These are phyloP conservation scores for Dioszegia hungarica DNA, from an alignment of 768 basidiomycete species.

Conservation along the genomic window DNA sequence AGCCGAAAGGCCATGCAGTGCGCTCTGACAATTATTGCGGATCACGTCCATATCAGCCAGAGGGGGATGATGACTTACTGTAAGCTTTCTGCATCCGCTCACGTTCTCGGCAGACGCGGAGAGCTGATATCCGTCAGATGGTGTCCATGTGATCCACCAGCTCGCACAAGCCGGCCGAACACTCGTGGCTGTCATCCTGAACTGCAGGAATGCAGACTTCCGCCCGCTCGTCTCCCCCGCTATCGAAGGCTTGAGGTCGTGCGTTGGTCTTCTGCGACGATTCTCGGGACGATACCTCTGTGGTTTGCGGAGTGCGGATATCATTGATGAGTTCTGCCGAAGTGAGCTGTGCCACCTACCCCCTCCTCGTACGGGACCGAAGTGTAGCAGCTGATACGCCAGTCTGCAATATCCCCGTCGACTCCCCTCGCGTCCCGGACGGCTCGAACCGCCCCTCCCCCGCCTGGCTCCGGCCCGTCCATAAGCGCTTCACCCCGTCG, in stretches of 20 bases:
- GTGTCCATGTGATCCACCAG: constrained; percentile 93
- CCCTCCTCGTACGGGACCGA: constrained; percentile 11
- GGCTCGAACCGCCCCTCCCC: constrained; percentile 54
- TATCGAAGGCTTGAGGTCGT: constrained; percentile 78
- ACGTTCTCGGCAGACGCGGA: constrained; percentile 1
- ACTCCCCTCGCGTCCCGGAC: constrained; percentile 57
- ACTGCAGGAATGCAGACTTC: constrained; percentile 74
- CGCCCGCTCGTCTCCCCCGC: constrained; percentile 73
- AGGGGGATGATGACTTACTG: constrained; percentile 90
- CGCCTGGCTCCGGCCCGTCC: constrained; percentile 84
- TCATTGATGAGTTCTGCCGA: constrained; percentile 93
- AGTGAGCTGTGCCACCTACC: constrained; percentile 52
- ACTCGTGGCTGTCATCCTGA: constrained; percentile 76
- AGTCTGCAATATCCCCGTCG: constrained; percentile 79
- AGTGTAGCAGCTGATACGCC: constrained; percentile 34
- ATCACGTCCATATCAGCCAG: constrained; percentile 71
- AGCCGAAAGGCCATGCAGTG: constrained; percentile 64
- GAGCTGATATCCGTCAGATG: constrained; percentile 57
- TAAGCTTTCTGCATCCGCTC: constrained; percentile 51
- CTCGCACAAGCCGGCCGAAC: constrained; percentile 89
- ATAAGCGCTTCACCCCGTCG: constrained; percentile 53
- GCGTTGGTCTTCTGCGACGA: constrained; percentile 75
- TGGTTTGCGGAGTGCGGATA: constrained; percentile 80
- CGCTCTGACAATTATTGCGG: constrained; percentile 73
- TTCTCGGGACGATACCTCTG: constrained; percentile 92